These are phyloP conservation scores for Fusarium protoensiforme DNA, from an alignment of 2,329 filamentous ascomycete genomes.

Conservation along the genomic window DNA sequence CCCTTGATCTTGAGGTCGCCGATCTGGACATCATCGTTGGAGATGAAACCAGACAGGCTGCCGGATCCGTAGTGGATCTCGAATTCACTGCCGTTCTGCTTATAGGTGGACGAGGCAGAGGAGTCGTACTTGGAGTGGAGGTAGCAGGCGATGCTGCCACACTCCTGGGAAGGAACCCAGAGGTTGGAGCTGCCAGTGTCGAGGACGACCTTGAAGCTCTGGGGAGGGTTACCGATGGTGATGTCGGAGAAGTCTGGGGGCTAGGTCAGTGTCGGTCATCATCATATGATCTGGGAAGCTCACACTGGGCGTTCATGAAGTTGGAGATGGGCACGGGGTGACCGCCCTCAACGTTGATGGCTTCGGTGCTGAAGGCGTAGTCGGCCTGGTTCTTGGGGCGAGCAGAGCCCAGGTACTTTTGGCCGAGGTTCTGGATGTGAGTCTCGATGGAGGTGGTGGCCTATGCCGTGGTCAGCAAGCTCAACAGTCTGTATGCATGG, in stretches of 20 bases:
- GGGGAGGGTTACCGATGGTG: conserved; percentile 88
- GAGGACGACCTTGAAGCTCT: conserved; percentile 97
- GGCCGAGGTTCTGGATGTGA: conserved; percentile 84
- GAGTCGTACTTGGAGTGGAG: conserved; percentile 98
- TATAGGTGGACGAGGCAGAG: conserved; percentile 86
- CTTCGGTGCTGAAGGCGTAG: conserved; percentile 82
- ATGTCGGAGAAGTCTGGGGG: conserved; percentile 94
- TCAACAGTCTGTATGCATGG: background rate
- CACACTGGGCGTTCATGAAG: conserved; percentile 99
- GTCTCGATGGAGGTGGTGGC: conserved; percentile 81
- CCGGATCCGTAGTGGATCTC: conserved; percentile 97
- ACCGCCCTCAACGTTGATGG: conserved; percentile 71
- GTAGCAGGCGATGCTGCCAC: conserved; percentile 97
- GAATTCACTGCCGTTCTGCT: conserved; percentile 92
- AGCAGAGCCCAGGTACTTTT: conserved; percentile 89
- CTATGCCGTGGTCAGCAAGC: conserved; percentile 56
- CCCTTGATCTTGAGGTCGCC: conserved; percentile 89
- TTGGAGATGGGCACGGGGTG: conserved; percentile 93
- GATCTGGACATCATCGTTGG: conserved; percentile 86
- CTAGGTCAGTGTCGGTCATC: conserved; percentile 20
- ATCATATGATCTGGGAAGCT: conserved; percentile 48
- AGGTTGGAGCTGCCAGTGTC: conserved; percentile 99
- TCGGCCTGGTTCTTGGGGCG: conserved; percentile 76
- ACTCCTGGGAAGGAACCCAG: conserved; percentile 93
- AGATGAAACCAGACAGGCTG: conserved; percentile 92